These are phyloP conservation scores for Flaveria ramosissima DNA, from an alignment of 129 eudicot genomes.

Conservation along the genomic window DNA sequence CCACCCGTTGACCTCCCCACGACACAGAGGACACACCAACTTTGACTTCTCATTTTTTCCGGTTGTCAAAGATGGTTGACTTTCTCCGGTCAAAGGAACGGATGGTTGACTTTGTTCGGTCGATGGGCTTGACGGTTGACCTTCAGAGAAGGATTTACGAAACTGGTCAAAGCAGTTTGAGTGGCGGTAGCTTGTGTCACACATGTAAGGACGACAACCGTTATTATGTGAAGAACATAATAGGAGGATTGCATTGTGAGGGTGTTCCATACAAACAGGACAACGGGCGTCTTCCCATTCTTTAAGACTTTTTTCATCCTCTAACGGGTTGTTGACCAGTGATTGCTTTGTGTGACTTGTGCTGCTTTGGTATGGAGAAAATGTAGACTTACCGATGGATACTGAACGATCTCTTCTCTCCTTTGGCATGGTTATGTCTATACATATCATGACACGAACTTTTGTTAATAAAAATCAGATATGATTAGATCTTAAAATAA, in stretches of 20 bases:
- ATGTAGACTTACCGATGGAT: constrained; percentile 54
- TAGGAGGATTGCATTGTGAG: constrained; percentile 85
- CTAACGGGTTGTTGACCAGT: constrained; percentile 41
- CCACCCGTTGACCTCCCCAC: constrained; percentile 73
- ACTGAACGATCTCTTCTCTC: constrained; percentile 72
- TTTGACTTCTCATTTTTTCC: constrained; percentile 37
- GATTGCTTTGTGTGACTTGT: constrained; percentile 45
- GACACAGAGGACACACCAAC: constrained; percentile 74
- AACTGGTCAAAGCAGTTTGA: constrained; percentile 93
- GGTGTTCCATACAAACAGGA: constrained; percentile 92
- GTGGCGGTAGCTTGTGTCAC: constrained; percentile 94
- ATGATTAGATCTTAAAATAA: neutral
- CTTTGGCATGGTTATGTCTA: constrained; percentile 58
- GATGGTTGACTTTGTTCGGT: constrained; percentile 24
- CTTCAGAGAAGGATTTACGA: constrained; percentile 56
- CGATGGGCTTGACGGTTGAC: constrained; percentile 17
- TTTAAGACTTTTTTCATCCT: constrained; percentile 43
- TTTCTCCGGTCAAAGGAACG: constrained; percentile 18
- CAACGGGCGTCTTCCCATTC: constrained; percentile 91
- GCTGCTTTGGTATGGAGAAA: constrained; percentile 59
- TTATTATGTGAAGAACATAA: constrained; percentile 73
- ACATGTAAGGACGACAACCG: constrained; percentile 88
- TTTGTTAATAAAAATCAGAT: neutral
- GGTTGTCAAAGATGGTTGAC: constrained; percentile 20
- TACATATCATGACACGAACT: constrained; percentile 3